A percentile compares a stretch with the other conserved stretches of the same genome.
phyloP scores from a whole-genome alignment of 768 basidiomycete species.

The Mycena rosella region DNA sequence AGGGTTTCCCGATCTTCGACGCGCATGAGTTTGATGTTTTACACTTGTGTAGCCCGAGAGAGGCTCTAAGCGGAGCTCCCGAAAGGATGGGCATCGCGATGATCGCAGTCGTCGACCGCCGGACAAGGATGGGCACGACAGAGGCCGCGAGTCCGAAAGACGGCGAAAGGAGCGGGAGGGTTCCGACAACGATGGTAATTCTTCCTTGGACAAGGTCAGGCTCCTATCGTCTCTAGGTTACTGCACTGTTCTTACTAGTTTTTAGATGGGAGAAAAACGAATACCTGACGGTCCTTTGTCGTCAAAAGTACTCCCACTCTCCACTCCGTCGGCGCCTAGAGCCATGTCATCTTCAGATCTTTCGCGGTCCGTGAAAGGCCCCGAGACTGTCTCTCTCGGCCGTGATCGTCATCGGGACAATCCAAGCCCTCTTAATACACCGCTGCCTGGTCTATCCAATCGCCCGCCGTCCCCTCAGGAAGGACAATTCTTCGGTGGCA shows the following conservation, averaged over 20 bases:
- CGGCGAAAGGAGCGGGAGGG: conserved; percentile 76
- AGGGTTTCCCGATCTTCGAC: conserved; percentile 45
- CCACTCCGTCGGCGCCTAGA: conserved; percentile 77
- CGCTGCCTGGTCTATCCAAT: conserved; percentile 37
- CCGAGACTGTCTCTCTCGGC: conserved; percentile 47
- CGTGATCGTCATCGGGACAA: conserved; percentile 54
- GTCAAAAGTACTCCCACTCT: conserved; percentile 64
- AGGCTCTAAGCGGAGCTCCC: conserved; percentile 82
- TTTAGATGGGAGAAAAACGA: conserved; percentile 67
- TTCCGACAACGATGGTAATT: conserved; percentile 60
- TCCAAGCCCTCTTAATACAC: conserved; percentile 30
- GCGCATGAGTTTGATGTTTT: conserved; percentile 31
- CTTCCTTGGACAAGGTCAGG: conserved; percentile 74
- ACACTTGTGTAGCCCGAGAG: conserved; percentile 69
- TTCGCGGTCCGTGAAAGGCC: conserved; percentile 54
- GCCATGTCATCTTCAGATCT: conserved; percentile 71
- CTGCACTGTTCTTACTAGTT: conserved; percentile 3
- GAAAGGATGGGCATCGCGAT: conserved; percentile 83
- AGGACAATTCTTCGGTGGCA: conserved; percentile 40
- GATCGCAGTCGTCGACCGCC: conserved; percentile 74
- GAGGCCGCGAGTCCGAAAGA: conserved; percentile 74
- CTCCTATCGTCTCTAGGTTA: not conserved
- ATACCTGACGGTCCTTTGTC: conserved; percentile 62
- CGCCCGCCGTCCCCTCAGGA: conserved; percentile 35
- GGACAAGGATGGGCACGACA: conserved; percentile 79